Base-by-base conservation (phyloP, 805 yeast genomes). In the Pichia cabralensis region DNA sequence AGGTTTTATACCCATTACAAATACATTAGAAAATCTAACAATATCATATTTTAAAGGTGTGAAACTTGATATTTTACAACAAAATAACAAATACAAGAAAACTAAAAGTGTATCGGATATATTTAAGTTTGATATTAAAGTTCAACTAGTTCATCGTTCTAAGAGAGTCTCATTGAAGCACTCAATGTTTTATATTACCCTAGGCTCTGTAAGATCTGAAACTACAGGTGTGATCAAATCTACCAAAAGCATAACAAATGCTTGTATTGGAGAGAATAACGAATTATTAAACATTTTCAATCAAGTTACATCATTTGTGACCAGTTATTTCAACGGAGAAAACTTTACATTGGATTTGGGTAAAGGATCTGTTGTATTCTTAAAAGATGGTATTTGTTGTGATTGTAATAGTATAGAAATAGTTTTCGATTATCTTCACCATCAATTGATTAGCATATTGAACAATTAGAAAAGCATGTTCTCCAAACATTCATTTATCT, bases 341-440 rank as follows among this genome's bases (percentile, higher is more conserved):
- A 35, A 33, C 3, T 32, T 43, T 16, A 28, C 35, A 5, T 21
- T 40, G 2, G 21, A 26, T 1, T 33, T 31, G 7, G 30, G 22
- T 3, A 31, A 21, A 5, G 48, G 52, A 4, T 38, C 35, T 14
- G 27, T 53, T 13, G 33, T 50, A 1, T 46, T 46, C 22, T 36
- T 56, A 28, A 37, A 47, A 18, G 47, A 44, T 16, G 49, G 47
- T 2, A 30, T 56, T 3, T 53, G 51, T 4, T 55, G 60, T 39
- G 53, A 52, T 30, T 47, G 44, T 33, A 31, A 27, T 8, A 26
- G 15, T 14, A 27, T 42, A 10, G n/a, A n/a, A n/a, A n/a, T n/a
- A n/a, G n/a, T n/a, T n/a, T n/a, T n/a, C n/a, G n/a, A n/a, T n/a
- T n/a, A n/a, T n/a, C n/a, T n/a, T n/a, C n/a, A n/a, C n/a, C n/a